Evolutionary conservation across 441 rosid genomes (phyloP).

Genomic region (Adansonia rubrostipa): DNA sequence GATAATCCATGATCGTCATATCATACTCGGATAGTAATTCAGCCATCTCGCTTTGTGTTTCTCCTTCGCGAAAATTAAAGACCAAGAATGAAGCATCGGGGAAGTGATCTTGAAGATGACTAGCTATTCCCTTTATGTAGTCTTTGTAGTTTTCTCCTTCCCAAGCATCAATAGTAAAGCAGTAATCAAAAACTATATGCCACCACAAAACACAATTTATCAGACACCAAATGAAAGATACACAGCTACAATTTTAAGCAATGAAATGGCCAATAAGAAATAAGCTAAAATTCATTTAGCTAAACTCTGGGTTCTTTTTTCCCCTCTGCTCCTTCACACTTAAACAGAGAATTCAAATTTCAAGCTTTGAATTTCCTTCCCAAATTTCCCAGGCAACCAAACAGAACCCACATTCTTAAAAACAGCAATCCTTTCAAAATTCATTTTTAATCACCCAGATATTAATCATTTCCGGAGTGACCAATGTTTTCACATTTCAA

Average conservation of each 20-base stretch:
- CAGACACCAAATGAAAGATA: slow-evolving; percentile 15
- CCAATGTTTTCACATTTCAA: not conserved
- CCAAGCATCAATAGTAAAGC: slow-evolving; percentile 74
- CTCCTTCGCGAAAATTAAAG: slow-evolving; percentile 85
- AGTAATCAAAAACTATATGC: slow-evolving; percentile 80
- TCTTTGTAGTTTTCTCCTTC: slow-evolving; percentile 65
- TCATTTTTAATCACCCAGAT: not conserved
- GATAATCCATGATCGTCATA: slow-evolving; percentile 96
- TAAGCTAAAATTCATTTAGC: slow-evolving; percentile 1
- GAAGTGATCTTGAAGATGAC: slow-evolving; percentile 71
- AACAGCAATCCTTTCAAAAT: not conserved
- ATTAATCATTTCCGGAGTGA: not conserved
- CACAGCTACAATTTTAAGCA: not conserved
- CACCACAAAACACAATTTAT: slow-evolving; percentile 29
- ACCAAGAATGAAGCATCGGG: slow-evolving; percentile 83
- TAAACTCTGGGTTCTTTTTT: not conserved
- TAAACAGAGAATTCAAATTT: slow-evolving; percentile 5
- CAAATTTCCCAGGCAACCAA: not conserved
- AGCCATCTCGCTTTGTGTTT: slow-evolving; percentile 59
- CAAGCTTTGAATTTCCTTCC: not conserved
- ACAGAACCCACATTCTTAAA: not conserved
- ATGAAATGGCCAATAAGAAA: not conserved
- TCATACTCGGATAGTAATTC: slow-evolving; percentile 68
- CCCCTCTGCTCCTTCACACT: not conserved
- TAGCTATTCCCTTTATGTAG: slow-evolving; percentile 64